Percentiles rank a stretch among this genome's conserved stretches.
These are phyloP conservation scores for Rhizopus delemar DNA, from an alignment of 371 early-diverging fungal genomes.

Conservation along the genomic window DNA sequence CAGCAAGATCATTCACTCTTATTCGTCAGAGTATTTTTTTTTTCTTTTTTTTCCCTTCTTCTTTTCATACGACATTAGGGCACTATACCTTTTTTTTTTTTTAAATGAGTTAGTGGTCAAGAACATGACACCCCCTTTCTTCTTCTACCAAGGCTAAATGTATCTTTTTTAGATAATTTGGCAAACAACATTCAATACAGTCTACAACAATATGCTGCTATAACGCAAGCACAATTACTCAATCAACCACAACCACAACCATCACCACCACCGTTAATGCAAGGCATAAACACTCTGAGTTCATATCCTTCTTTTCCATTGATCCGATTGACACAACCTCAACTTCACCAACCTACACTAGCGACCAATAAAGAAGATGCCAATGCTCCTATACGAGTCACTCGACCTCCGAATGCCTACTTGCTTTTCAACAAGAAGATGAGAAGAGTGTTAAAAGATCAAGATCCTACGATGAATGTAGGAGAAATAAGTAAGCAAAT, in stretches of 20 bases:
- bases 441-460: slow-evolving; percentile 62
- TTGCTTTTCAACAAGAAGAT: slow-evolving; percentile 67
- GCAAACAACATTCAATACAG: slow-evolving; percentile 24
- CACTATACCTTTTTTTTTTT: neutral
- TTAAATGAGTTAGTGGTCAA: neutral
- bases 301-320: slow-evolving; percentile 32
- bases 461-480: slow-evolving; percentile 65
- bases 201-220: slow-evolving; percentile 24
- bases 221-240: slow-evolving; percentile 23
- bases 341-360: slow-evolving; percentile 23
- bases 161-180: slow-evolving; percentile 20
- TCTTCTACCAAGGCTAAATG: neutral
- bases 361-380: slow-evolving; percentile 8
- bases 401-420: slow-evolving; percentile 71
- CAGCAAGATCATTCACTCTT: too few relatives aligned
- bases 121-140: neutral
- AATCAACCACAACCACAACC: slow-evolving; percentile 2
- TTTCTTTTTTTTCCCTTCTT: too few relatives aligned
- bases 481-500: slow-evolving; percentile 68
- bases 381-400: slow-evolving; percentile 44
- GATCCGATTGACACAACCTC: slow-evolving; percentile 25
- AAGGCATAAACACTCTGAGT: slow-evolving; percentile 1
- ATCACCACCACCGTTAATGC: neutral
- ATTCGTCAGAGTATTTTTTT: too few relatives aligned
- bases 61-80: too few relatives aligned